Evolutionary conservation across 495 filamentous ascomycete species (phyloP).

Genomic region (Haplographium delicatum): DNA sequence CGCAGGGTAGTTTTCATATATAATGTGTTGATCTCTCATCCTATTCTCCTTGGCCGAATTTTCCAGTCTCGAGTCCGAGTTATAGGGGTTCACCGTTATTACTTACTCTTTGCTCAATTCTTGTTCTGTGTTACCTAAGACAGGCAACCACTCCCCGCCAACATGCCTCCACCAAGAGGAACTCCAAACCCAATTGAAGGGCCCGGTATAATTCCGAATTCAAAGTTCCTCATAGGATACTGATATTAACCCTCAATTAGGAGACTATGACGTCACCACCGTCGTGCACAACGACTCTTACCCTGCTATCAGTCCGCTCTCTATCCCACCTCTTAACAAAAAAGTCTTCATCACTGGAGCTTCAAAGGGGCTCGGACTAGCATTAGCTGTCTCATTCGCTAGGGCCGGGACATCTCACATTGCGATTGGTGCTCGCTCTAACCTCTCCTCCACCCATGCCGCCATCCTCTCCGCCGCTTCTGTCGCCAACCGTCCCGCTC

Average conservation of each 20-base stretch:
- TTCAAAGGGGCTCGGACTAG: slow-evolving; percentile 40
- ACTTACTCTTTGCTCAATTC: too few species aligned
- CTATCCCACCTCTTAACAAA: slow-evolving; percentile 10
- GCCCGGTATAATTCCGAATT: neutral
- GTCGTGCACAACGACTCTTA: slow-evolving; percentile 12
- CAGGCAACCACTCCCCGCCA: neutral
- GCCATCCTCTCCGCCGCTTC: slow-evolving; percentile 34
- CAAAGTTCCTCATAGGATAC: neutral
- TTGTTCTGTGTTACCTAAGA: too few species aligned
- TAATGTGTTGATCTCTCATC: too few species aligned
- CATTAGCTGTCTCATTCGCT: slow-evolving; percentile 40
- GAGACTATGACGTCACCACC: slow-evolving; percentile 8
- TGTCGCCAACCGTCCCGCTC: slow-evolving; percentile 24
- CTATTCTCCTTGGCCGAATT: too few species aligned
- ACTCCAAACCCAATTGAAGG: slow-evolving; percentile 10
- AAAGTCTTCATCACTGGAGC: slow-evolving; percentile 45
- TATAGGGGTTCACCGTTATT: too few species aligned
- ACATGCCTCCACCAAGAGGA: slow-evolving; percentile 15
- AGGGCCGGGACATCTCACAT: slow-evolving; percentile 32
- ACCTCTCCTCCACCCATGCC: slow-evolving; percentile 24
- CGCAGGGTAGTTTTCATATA: too few species aligned
- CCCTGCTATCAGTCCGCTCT: slow-evolving; percentile 5
- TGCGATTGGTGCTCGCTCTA: slow-evolving; percentile 40
- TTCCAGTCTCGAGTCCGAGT: too few species aligned
- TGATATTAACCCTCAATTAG: too few species aligned